phyloP scores from a whole-genome alignment of 2,329 filamentous ascomycete species.

The Pestalotiopsis fici region DNA sequence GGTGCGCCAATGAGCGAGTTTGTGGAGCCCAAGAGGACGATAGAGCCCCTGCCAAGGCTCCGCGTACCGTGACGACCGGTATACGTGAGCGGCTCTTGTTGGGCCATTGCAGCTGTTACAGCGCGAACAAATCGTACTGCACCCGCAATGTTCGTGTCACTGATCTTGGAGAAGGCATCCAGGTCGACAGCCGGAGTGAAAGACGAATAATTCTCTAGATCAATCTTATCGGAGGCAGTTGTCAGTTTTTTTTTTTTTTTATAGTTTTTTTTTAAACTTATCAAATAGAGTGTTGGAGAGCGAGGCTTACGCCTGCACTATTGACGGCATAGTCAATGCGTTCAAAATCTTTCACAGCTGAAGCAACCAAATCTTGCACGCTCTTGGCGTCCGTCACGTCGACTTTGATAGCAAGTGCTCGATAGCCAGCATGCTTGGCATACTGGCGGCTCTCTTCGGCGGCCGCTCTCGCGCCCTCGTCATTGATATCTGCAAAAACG shows the following conservation, averaged over 20 bases:
- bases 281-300: neutral
- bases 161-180: neutral
- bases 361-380: neutral
- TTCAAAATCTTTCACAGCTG: neutral
- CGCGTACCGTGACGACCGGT: neutral
- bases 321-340: conserved; percentile 1
- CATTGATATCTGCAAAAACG: neutral
- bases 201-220: neutral
- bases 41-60: neutral
- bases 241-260: neutral
- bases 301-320: neutral
- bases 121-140: neutral
- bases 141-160: neutral
- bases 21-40: neutral
- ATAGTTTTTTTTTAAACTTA: too few relatives aligned
- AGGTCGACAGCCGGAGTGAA: neutral
- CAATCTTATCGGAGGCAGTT: neutral
- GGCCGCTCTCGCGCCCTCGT: neutral
- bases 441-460: neutral
- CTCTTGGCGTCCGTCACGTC: neutral
- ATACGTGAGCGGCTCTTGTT: neutral
- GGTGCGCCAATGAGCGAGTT: neutral
- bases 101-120: neutral
- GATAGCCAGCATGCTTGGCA: neutral
- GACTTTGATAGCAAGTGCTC: neutral